Evolutionary conservation across 1,284 basidiomycete genomes (phyloP).

Genomic region (Sphaerobolus stellatus): DNA sequence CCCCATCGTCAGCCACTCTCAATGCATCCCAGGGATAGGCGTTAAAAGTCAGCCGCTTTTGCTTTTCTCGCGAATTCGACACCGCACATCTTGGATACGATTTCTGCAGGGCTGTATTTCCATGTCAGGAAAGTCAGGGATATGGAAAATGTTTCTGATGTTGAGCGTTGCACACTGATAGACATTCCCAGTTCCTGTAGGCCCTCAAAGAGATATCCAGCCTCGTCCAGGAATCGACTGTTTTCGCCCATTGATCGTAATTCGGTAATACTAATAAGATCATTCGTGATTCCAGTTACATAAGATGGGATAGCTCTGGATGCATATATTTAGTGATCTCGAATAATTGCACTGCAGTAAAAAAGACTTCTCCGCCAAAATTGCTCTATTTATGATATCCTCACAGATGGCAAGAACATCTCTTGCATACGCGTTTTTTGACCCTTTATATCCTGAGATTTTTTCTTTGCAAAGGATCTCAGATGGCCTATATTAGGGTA

Average conservation of each 20-base stretch:
- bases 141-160: conserved; percentile 8
- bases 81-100: conserved; percentile 69
- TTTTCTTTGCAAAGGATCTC: too few relatives aligned
- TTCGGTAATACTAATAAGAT: conserved; percentile 76
- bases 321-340: too few relatives aligned
- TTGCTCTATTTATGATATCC: too few relatives aligned
- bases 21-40: conserved; percentile 66
- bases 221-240: conserved; percentile 73
- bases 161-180: conserved; percentile 52
- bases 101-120: conserved; percentile 61
- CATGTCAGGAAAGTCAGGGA: background rate
- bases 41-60: conserved; percentile 68
- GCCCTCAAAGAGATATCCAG: conserved; percentile 79
- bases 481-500: too few relatives aligned
- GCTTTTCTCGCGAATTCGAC: conserved; percentile 71
- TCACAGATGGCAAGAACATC: too few relatives aligned
- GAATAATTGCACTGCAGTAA: too few relatives aligned
- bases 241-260: conserved; percentile 76
- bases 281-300: conserved; percentile 59
- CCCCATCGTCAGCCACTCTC: too few relatives aligned
- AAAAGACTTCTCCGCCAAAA: too few relatives aligned
- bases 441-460: too few relatives aligned
- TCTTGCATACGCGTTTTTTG: too few relatives aligned
- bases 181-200: conserved; percentile 46
- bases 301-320: conserved; percentile 8